Evolutionary conservation across 2,329 filamentous ascomycete species (phyloP).

Genomic region (Diaporthe australafricana): DNA sequence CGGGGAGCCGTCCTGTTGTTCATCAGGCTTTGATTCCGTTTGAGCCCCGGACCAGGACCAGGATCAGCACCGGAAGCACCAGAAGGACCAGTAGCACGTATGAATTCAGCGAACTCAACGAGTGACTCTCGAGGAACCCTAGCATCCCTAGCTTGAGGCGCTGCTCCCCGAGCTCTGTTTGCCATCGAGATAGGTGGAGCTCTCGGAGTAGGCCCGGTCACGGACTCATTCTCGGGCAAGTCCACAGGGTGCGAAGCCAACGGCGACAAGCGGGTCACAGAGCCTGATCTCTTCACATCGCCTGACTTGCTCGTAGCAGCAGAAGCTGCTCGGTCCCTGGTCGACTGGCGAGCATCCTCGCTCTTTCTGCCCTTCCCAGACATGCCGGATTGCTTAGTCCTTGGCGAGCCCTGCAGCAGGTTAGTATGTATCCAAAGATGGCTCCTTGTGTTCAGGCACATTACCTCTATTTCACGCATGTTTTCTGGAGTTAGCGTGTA

Average conservation of each 20-base stretch:
- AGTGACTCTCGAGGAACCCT: slow-evolving; percentile 77
- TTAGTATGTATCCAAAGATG: slow-evolving; percentile 21
- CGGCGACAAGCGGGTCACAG: slow-evolving; percentile 50
- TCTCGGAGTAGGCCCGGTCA: slow-evolving; percentile 45
- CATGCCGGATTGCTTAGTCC: slow-evolving; percentile 46
- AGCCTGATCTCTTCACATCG: slow-evolving; percentile 50
- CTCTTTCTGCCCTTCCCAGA: slow-evolving; percentile 57
- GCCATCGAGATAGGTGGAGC: slow-evolving; percentile 47
- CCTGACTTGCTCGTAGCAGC: slow-evolving; percentile 56
- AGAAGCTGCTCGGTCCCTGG: slow-evolving; percentile 58
- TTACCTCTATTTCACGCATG: slow-evolving; percentile 81
- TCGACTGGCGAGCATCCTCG: slow-evolving; percentile 57
- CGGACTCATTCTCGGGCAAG: slow-evolving; percentile 41
- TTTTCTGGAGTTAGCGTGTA: slow-evolving; percentile 84
- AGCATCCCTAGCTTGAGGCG: slow-evolving; percentile 74
- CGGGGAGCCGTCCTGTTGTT: slow-evolving; percentile 49
- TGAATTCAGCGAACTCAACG: slow-evolving; percentile 89
- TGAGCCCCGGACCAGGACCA: slow-evolving; percentile 31
- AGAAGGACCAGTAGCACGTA: slow-evolving; percentile 84
- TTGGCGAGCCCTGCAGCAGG: slow-evolving; percentile 32
- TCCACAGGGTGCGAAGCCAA: slow-evolving; percentile 50
- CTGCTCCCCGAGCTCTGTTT: slow-evolving; percentile 47
- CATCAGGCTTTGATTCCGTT: slow-evolving; percentile 41
- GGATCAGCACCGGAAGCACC: slow-evolving; percentile 53
- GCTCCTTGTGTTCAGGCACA: slow-evolving; percentile 43